Conservation (phyloP, 169 alveolate genomes). For the Sarcocystis neurona region DNA sequence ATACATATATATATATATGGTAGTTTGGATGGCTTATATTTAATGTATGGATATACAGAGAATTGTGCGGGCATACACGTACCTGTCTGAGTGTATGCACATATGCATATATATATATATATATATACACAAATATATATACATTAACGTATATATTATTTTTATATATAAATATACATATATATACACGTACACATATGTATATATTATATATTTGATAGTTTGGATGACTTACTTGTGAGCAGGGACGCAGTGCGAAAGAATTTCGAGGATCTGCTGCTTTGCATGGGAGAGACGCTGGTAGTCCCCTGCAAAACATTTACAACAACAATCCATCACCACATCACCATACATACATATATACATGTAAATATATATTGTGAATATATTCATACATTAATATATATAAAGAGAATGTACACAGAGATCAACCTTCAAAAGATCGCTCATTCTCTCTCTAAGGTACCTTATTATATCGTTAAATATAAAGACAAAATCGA, state of each 20-base stretch:
- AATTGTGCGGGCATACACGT: too few relatives aligned
- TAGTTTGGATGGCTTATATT: too few relatives aligned
- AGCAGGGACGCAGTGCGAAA: constrained; percentile 48
- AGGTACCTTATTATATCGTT: too few relatives aligned
- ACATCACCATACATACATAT: neutral
- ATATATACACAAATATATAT: neutral
- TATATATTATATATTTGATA: neutral
- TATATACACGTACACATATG: neutral
- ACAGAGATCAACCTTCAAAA: too few relatives aligned
- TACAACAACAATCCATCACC: neutral
- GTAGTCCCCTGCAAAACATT: constrained; percentile 2
- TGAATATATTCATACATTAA: neutral
- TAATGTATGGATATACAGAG: too few relatives aligned
- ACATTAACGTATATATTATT: neutral
- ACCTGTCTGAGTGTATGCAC: too few relatives aligned
- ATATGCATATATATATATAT: neutral
- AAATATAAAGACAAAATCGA: too few relatives aligned
- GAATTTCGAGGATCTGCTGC: constrained; percentile 36
- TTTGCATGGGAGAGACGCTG: constrained; percentile 46
- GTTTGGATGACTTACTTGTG: constrained; percentile 27
- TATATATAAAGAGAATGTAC: too few relatives aligned
- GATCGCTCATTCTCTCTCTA: too few relatives aligned
- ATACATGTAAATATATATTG: neutral
- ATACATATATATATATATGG: too few relatives aligned
- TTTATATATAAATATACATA: neutral